Conservation (phyloP, 148 eudicot genomes). For the Rhododendron ferrugineum region DNA sequence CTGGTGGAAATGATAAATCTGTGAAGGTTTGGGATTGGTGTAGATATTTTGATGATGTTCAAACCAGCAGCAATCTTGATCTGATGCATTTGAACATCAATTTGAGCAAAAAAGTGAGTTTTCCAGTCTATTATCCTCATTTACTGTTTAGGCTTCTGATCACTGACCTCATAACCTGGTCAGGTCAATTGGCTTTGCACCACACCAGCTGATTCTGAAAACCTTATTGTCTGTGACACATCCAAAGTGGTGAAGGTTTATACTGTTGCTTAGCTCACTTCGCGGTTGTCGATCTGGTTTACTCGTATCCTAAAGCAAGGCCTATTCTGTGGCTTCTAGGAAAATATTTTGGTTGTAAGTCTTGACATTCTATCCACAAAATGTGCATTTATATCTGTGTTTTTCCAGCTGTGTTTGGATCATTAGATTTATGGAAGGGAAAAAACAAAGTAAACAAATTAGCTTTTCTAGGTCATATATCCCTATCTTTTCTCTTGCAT, state of each 20-base stretch:
- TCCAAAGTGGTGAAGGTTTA: slow-evolving; percentile 92
- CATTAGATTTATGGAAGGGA: not conserved
- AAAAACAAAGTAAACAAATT: not conserved
- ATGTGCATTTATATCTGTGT: not conserved
- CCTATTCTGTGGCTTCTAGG: not conserved
- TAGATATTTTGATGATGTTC: slow-evolving; percentile 32
- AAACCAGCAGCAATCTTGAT: slow-evolving; percentile 27
- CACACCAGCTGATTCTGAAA: slow-evolving; percentile 83
- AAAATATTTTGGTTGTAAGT: not conserved
- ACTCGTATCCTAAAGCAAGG: not conserved
- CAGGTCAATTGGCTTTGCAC: slow-evolving; percentile 99
- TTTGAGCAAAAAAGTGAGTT: slow-evolving; percentile 66
- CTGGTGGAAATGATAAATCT: slow-evolving; percentile 84
- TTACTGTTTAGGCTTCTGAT: not conserved
- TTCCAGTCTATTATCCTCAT: not conserved
- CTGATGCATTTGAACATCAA: slow-evolving; percentile 40
- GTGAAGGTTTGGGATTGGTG: slow-evolving; percentile 98
- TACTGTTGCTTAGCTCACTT: slow-evolving; percentile 38
- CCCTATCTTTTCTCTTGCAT: not conserved
- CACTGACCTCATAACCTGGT: slow-evolving; percentile 3
- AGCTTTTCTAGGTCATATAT: not conserved
- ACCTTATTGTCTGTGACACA: slow-evolving; percentile 86
- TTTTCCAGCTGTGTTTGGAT: not conserved
- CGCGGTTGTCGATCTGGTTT: not conserved
- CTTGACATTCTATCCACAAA: not conserved